Conservation (phyloP, 805 yeast genomes). For the Yamadazyma akitaensis region DNA sequence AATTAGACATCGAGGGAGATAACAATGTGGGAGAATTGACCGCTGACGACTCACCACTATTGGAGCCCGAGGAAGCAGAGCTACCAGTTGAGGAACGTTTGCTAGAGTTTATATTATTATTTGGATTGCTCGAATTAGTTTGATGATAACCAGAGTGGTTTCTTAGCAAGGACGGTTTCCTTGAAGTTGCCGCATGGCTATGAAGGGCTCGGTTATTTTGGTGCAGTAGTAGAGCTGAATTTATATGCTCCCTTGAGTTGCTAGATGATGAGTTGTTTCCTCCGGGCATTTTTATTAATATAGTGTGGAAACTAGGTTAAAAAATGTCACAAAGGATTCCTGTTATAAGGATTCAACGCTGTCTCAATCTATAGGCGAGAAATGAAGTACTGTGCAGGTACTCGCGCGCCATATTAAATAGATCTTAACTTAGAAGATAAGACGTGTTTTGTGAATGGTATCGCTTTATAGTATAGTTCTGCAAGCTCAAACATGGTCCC, state of each 20-base stretch:
- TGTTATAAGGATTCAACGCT: conserved; percentile 1
- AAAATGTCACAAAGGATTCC: neutral
- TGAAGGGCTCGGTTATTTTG: conserved; percentile 8
- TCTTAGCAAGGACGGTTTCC: conserved; percentile 16
- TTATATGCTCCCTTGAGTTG: conserved; percentile 7
- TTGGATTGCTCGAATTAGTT: neutral
- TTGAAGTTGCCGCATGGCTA: conserved; percentile 9
- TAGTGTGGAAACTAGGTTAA: neutral
- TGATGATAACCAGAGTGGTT: conserved; percentile 13
- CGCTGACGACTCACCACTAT: conserved; percentile 8
- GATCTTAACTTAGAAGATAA: neutral
- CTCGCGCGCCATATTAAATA: neutral
- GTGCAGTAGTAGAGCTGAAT: conserved; percentile 1
- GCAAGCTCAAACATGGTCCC: conserved; percentile 20
- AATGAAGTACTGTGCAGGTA: neutral
- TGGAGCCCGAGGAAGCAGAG: conserved; percentile 9
- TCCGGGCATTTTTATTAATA: neutral
- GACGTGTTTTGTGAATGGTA: conserved; percentile 21
- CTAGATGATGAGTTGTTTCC: conserved; percentile 1
- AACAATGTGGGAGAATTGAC: conserved; percentile 11
- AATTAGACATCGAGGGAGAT: neutral
- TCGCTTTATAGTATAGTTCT: conserved; percentile 28
- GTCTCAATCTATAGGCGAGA: neutral
- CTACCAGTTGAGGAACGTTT: conserved; percentile 3
- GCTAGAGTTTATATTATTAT: neutral